Conservation (phyloP, 2,329 filamentous ascomycete species). For the Pyrenochaeta sp. region DNA sequence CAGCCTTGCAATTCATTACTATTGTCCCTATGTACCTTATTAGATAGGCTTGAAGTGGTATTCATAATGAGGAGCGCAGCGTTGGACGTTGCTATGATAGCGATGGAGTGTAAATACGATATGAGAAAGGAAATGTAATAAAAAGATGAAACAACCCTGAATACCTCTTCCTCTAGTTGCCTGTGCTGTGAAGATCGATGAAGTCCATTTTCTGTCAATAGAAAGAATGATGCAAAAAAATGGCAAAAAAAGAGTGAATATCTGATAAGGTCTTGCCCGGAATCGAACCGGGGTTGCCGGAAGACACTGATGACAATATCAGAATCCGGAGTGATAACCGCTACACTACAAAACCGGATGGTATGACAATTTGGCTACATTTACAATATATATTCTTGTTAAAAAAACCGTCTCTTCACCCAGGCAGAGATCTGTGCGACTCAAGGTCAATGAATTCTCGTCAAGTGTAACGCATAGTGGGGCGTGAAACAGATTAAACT, state of each 20-base stretch:
- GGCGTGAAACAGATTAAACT: too few species aligned
- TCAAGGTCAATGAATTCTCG: too few species aligned
- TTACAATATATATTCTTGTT: too few species aligned
- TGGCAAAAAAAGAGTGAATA: slow-evolving; percentile 6
- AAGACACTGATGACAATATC: slow-evolving; percentile 21
- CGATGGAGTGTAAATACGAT: slow-evolving; percentile 1
- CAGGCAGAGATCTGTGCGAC: too few species aligned
- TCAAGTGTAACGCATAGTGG: too few species aligned
- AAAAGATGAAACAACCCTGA: not conserved
- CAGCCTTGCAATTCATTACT: slow-evolving; percentile 28
- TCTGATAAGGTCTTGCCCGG: slow-evolving; percentile 34
- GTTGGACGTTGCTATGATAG: not conserved
- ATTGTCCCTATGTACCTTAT: slow-evolving; percentile 14
- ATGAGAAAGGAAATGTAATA: not conserved
- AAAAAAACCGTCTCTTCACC: too few species aligned
- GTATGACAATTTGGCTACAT: too few species aligned
- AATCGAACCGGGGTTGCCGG: slow-evolving; percentile 36
- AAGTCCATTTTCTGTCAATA: not conserved
- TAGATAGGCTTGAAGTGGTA: not conserved
- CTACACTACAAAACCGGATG: slow-evolving; percentile 28
- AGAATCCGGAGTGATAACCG: slow-evolving; percentile 40
- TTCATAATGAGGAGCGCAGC: slow-evolving; percentile 5
- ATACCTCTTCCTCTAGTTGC: too few species aligned
- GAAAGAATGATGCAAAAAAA: not conserved
- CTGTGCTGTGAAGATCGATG: too few species aligned